Conservation (phyloP, 371 early-diverging fungal genomes). For the Apophysomyces sp. region DNA sequence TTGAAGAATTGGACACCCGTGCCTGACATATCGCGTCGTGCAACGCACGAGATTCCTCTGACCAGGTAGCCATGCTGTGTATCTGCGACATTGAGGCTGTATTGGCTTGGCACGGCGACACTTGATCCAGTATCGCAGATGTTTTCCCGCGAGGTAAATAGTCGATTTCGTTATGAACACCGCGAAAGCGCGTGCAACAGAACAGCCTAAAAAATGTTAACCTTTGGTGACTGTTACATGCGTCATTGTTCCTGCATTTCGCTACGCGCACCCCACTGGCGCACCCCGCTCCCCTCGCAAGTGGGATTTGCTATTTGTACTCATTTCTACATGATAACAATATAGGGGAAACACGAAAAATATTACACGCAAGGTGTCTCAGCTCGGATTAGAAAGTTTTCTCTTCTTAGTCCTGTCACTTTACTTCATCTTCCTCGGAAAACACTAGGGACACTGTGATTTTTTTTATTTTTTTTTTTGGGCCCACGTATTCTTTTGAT, state of each 20-base stretch:
- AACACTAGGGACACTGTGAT: too few relatives aligned
- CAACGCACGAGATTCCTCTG: conserved; percentile 19
- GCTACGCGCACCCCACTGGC: too few relatives aligned
- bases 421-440: too few relatives aligned
- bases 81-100: not conserved
- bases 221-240: not conserved
- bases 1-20: conserved; percentile 18
- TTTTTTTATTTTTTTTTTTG: too few relatives aligned
- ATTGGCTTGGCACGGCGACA: not conserved
- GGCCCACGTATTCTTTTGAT: too few relatives aligned
- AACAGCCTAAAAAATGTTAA: not conserved
- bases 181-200: not conserved
- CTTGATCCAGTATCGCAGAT: not conserved
- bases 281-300: too few relatives aligned
- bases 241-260: not conserved
- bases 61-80: conserved; percentile 25
- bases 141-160: not conserved
- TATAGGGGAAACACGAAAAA: too few relatives aligned
- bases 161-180: not conserved
- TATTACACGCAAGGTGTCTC: too few relatives aligned
- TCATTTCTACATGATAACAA: too few relatives aligned
- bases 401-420: too few relatives aligned
- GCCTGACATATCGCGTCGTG: conserved; percentile 36
- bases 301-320: too few relatives aligned
- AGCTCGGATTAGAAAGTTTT: too few relatives aligned